phyloP scores from a whole-genome alignment of 2,329 filamentous ascomycete species.

The Hymenotorrendiella dingleyae region DNA sequence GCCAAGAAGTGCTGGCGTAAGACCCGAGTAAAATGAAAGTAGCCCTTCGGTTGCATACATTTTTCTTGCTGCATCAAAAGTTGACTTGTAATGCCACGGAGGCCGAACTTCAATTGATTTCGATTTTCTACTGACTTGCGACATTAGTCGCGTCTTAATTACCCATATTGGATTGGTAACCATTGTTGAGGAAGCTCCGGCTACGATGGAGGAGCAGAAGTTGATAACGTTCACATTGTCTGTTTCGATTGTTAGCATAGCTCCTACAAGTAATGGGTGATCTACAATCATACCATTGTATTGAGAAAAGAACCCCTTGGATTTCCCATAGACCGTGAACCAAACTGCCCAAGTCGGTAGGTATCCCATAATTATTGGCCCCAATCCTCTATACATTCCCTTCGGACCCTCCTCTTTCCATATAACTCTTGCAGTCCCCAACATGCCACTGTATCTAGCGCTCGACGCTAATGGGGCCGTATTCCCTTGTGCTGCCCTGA shows the following conservation, averaged over 20 bases:
- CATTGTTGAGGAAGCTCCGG: conserved; percentile 87
- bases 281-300: conserved; percentile 49
- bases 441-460: conserved; percentile 72
- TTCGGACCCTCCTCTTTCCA: conserved; percentile 82
- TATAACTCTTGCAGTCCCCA: conserved; percentile 81
- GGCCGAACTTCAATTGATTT: conserved; percentile 49
- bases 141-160: conserved; percentile 97
- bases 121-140: conserved; percentile 63
- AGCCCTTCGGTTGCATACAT: conserved; percentile 93
- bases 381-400: conserved; percentile 88
- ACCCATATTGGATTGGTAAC: conserved; percentile 99
- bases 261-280: conserved; percentile 9
- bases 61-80: conserved; percentile 84
- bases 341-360: conserved; percentile 97
- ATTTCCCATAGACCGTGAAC: conserved; percentile 91
- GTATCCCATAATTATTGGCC: conserved; percentile 92
- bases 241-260: conserved; percentile 30
- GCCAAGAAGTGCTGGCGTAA: conserved; percentile 85
- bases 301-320: conserved; percentile 67
- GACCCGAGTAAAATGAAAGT: conserved; percentile 87
- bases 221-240: conserved; percentile 74
- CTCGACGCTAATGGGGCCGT: conserved; percentile 26
- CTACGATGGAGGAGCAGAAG: conserved; percentile 84
- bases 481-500: conserved; percentile 38
- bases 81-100: conserved; percentile 89